Base-by-base conservation (phyloP, 805 yeast species). In the Cyberlindnera petersonii region DNA sequence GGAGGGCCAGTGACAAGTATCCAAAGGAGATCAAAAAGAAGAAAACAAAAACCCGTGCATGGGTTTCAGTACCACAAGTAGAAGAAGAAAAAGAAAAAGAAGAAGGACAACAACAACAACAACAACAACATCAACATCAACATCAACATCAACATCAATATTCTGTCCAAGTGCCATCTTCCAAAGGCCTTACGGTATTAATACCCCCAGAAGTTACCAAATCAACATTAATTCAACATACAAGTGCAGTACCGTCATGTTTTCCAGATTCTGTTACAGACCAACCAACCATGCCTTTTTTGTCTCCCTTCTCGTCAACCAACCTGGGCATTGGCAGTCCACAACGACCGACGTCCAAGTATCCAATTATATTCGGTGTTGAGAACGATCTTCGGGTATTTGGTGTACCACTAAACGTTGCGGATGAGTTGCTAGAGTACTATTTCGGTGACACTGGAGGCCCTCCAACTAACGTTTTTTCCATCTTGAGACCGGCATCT, bases 1-100 rank as follows among this genome's bases (percentile, higher is more conserved):
- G 77, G 8, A 57, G 75, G 40, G 75, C 75, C 2, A 59, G 66
- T 38, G 63, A 60, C 1, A 65, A 63, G 35, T 65, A 66, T 37
- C 71, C 71, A n/a, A 63, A 64, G 42, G 44, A 50, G 24, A 53
- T 53, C 26, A 56, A 49, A 38, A 50, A 37, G 22, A 37, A 59
- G 24, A 57, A 53, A 33, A n/a, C 44, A 13, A 49, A 39, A 21
- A 17, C 3, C 13, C 2, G 5, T 22, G 21, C 6, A 16, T 3
- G 5, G 3, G n/a, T 23, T 9, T 4, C 20, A 21, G 6, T 24
- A n/a, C n/a, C n/a, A n/a, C n/a, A n/a, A n/a, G n/a, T n/a, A n/a
- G n/a, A n/a, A n/a, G n/a, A n/a, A n/a, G n/a, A n/a, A n/a, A n/a
- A n/a, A n/a, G n/a, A n/a, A n/a, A n/a, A n/a, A n/a, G n/a, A n/a